Evolutionary conservation across 805 yeast species (phyloP), one percentile per base, ranked within the genome.

Genomic region (Candida ortonii): DNA sequence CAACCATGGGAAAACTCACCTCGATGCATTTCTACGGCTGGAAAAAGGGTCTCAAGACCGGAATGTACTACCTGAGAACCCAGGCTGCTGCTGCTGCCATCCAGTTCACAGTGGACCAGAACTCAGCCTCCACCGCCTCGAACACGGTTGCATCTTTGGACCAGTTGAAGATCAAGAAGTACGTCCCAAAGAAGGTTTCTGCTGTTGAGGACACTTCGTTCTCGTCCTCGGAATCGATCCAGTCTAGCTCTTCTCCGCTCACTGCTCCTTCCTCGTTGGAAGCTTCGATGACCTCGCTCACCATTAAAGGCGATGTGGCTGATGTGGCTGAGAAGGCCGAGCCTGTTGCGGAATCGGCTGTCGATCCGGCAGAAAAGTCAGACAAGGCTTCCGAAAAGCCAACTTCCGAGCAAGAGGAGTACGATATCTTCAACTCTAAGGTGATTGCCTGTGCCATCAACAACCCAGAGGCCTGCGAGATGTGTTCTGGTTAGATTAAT

Each of bases 21-120:
- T 78, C 90, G 41, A 93, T 93, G 97, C 98, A 93, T 64, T 93
- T 93, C 72, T 90, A 93, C 59, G 98, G 97, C 39, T 93, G 98
- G 98, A 86, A 87, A 73, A 87, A 84, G 70, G 98, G 98, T 43
- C 76, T 93, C 61, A 93, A 93, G 76, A 93, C 98, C 15, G 98
- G 98, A 64, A 93, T 93, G 97, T 93, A 93, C 71, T 93, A 93
- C 66, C 70, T 93, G 62, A 84, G 97, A 69, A 90, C 97, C 7
- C 95, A 87, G 72, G 97, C 97, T 47, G 98, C 97, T 22, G 80
- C 96, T 33, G 90, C 96, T 37, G 96, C 97, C 33, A 93, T 93
- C 59, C 96, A 93, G 68, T 93, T 89, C 65, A 84, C 94, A 13
- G 82, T 83, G 38, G 90, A 83, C 55, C 49, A 68, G 50, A 67